phyloP scores from a whole-genome alignment of 805 yeast genomes.

The Maudiozyma pseudohumilis region DNA sequence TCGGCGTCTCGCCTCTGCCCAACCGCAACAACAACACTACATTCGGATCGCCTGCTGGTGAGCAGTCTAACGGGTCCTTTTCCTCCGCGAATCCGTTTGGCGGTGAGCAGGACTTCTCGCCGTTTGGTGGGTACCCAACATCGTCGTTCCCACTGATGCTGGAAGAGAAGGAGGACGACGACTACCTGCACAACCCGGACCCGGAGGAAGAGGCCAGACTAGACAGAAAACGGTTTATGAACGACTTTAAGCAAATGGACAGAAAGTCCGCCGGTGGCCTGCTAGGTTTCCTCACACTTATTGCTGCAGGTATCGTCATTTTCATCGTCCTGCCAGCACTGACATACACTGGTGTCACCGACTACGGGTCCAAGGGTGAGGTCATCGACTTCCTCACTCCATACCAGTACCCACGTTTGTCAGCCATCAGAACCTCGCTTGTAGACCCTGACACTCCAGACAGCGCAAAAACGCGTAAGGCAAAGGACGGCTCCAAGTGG shows the following conservation, averaged over 20 bases:
- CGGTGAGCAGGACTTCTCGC: constrained; percentile 58
- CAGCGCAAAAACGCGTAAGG: constrained; percentile 38
- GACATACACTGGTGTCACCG: constrained; percentile 65
- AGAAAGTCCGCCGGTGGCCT: constrained; percentile 51
- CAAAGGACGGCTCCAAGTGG: constrained; percentile 60
- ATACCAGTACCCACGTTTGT: constrained; percentile 41
- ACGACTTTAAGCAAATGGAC: constrained; percentile 61
- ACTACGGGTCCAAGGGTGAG: constrained; percentile 10
- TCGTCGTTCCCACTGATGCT: constrained; percentile 83
- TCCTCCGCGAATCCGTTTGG: constrained; percentile 18
- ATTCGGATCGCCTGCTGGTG: background rate
- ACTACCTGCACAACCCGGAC: constrained; percentile 91
- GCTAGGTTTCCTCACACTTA: constrained; percentile 47
- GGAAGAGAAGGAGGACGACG: constrained; percentile 93
- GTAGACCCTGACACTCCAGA: constrained; percentile 57
- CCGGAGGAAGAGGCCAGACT: constrained; percentile 84
- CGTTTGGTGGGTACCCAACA: constrained; percentile 96
- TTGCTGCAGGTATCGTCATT: constrained; percentile 52
- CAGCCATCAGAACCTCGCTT: constrained; percentile 42
- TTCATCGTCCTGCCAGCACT: constrained; percentile 76
- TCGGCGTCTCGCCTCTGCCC: background rate
- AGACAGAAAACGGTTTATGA: constrained; percentile 56
- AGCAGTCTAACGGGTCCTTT: constrained; percentile 23
- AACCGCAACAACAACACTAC: constrained; percentile 5
- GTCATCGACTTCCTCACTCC: constrained; percentile 35